Conservation (phyloP, 2,329 filamentous ascomycete genomes). For the Leptographium lundbergii region DNA sequence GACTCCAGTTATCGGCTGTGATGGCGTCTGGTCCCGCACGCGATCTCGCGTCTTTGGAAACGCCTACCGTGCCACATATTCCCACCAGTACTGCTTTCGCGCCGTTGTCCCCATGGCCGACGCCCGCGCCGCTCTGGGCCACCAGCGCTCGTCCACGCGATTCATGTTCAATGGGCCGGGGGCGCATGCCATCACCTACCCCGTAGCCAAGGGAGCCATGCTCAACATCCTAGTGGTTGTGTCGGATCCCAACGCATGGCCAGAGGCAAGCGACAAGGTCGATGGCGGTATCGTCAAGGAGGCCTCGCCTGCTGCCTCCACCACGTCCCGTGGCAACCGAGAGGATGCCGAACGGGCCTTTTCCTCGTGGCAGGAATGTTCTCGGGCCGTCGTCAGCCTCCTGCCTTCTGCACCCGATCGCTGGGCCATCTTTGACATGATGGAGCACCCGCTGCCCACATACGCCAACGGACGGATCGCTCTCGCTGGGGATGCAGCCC, state of each 20-base stretch:
- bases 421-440: conserved; percentile 43
- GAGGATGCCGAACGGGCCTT: conserved; percentile 28
- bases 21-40: conserved; percentile 48
- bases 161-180: conserved; percentile 45
- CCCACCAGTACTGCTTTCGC: conserved; percentile 48
- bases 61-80: conserved; percentile 32
- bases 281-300: not conserved
- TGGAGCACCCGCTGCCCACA: conserved; percentile 28
- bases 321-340: conserved; percentile 23
- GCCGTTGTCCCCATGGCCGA: conserved; percentile 46
- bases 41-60: conserved; percentile 38
- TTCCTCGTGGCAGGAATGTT: conserved; percentile 25
- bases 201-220: conserved; percentile 38
- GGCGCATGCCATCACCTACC: conserved; percentile 49
- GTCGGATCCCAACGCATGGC: conserved; percentile 9
- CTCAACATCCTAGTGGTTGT: conserved; percentile 44
- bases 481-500: conserved; percentile 43
- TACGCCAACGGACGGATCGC: conserved; percentile 32
- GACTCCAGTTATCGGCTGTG: conserved; percentile 41
- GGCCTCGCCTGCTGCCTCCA: conserved; percentile 5
- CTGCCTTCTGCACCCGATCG: conserved; percentile 37
- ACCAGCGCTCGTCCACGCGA: conserved; percentile 32
- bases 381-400: conserved; percentile 24
- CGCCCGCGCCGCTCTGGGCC: conserved; percentile 36
- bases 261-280: not conserved